A percentile compares a stretch with the other conserved stretches of the same genome.
Evolutionary conservation across 2,329 filamentous ascomycete genomes (phyloP).

Genomic region (Xylariaceae sp.): DNA sequence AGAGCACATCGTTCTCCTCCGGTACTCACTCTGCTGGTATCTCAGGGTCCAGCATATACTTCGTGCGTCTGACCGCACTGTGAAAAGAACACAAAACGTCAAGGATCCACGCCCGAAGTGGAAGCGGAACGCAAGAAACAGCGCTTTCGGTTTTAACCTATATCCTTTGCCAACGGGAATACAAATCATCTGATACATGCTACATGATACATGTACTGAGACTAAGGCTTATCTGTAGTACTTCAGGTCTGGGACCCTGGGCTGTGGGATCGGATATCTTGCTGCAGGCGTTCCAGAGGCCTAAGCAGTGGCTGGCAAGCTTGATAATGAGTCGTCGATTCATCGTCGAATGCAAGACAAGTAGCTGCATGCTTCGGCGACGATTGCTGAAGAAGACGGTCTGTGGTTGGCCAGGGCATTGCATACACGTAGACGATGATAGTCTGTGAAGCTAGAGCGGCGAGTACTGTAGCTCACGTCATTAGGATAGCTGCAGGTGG

Average conservation of each 20-base stretch:
- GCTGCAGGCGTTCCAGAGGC: not conserved
- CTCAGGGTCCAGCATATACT: too few species aligned
- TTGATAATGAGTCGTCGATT: not conserved
- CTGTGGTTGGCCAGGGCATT: constrained; percentile 4
- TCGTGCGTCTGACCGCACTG: not conserved
- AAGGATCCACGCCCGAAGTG: not conserved
- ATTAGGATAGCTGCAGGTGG: not conserved
- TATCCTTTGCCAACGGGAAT: not conserved
- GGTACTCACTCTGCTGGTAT: too few species aligned
- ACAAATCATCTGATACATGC: not conserved
- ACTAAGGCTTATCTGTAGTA: too few species aligned
- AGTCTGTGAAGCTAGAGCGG: constrained; percentile 4
- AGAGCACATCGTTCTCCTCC: too few species aligned
- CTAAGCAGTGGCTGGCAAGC: not conserved
- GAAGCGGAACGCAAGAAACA: not conserved
- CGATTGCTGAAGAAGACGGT: constrained; percentile 1
- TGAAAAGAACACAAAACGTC: not conserved
- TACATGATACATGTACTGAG: too few species aligned
- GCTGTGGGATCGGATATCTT: too few species aligned
- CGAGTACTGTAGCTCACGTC: not conserved
- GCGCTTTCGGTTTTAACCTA: not conserved
- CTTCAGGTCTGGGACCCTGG: too few species aligned
- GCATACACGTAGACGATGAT: constrained; percentile 2
- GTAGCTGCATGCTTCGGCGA: constrained; percentile 1
- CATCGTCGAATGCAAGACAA: not conserved